Percentiles rank a stretch among this genome's conserved stretches.
Conservation (phyloP, 352 stramenopile genomes). For the Labyrinthula sp. region DNA sequence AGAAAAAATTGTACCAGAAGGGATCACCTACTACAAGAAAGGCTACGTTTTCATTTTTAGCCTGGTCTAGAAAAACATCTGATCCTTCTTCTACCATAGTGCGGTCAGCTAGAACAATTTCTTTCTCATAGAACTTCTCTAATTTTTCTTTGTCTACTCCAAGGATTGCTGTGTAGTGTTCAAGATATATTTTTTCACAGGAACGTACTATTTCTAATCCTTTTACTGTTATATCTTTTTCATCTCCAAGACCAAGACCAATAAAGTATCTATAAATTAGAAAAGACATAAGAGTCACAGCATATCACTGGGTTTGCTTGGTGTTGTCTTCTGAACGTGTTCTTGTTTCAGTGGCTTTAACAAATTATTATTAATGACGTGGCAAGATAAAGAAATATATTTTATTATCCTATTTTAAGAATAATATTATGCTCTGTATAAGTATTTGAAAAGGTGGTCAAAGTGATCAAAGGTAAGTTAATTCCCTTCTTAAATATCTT, state of each 20-base stretch:
- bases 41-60: conserved; percentile 67
- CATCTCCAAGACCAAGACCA: conserved; percentile 82
- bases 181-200: conserved; percentile 77
- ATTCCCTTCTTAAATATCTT: too few relatives aligned
- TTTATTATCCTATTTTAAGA: too few relatives aligned
- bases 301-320: too few relatives aligned
- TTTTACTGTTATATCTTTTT: conserved; percentile 92
- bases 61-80: conserved; percentile 64
- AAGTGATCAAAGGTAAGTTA: too few relatives aligned
- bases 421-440: too few relatives aligned
- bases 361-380: too few relatives aligned
- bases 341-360: too few relatives aligned
- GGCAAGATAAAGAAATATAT: too few relatives aligned
- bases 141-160: conserved; percentile 50
- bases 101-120: conserved; percentile 62
- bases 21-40: conserved; percentile 95
- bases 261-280: too few relatives aligned
- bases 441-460: too few relatives aligned
- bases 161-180: conserved; percentile 95
- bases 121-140: conserved; percentile 75
- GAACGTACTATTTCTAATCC: conserved; percentile 80
- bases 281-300: too few relatives aligned
- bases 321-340: too few relatives aligned
- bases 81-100: conserved; percentile 83
- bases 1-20: conserved; percentile 49